Evolutionary conservation across 1,139 yeast genomes (phyloP).

Genomic region (Taphrina pruni): DNA sequence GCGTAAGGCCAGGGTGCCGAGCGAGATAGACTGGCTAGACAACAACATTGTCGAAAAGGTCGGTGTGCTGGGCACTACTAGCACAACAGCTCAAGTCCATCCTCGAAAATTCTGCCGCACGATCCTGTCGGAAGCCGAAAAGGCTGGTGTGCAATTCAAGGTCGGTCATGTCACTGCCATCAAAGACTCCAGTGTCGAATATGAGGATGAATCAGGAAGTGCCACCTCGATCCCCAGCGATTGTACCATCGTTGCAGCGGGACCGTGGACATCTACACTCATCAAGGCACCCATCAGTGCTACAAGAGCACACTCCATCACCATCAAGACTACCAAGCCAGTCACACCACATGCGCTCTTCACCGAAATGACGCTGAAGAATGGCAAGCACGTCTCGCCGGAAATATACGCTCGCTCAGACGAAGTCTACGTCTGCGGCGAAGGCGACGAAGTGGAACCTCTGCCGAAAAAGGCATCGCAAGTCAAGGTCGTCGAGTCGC

Average conservation of each 20-base stretch:
- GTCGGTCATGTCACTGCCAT: constrained; percentile 62
- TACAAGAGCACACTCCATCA: constrained; percentile 90
- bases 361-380: constrained; percentile 78
- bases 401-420: constrained; percentile 94
- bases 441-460: constrained; percentile 87
- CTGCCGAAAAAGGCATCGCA: constrained; percentile 94
- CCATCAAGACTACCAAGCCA: constrained; percentile 72
- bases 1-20: constrained; percentile 58
- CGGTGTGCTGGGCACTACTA: constrained; percentile 81
- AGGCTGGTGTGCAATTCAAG: constrained; percentile 78
- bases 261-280: constrained; percentile 95
- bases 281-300: constrained; percentile 92
- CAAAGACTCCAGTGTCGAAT: constrained; percentile 27
- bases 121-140: constrained; percentile 78
- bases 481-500: constrained; percentile 82
- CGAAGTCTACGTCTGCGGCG: constrained; percentile 97
- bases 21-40: constrained; percentile 81
- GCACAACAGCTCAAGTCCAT: constrained; percentile 95
- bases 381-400: constrained; percentile 66
- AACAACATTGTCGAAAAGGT: constrained; percentile 70
- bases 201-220: constrained; percentile 16
- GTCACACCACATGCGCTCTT: constrained; percentile 94
- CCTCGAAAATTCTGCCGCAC: constrained; percentile 90
- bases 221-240: constrained; percentile 60
- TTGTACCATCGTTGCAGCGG: constrained; percentile 81